Base-by-base conservation (phyloP, 1,284 basidiomycete species). In the Irpex sp. region DNA sequence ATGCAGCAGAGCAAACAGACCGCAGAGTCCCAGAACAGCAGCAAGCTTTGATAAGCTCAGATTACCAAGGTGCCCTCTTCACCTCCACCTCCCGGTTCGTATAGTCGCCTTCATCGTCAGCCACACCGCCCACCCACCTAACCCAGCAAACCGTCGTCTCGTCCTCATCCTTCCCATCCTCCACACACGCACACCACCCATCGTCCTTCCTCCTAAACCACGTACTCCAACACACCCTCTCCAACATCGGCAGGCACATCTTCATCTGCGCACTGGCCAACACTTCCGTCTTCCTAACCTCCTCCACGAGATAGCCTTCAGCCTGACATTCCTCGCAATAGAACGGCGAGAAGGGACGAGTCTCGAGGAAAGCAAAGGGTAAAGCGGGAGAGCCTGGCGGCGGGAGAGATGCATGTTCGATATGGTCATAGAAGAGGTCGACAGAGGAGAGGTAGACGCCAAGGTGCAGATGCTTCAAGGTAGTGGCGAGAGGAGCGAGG, bases 361-460 rank as follows among this genome's bases (percentile, higher is more conserved):
- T 63, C 4, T 62, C 54, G 2, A 57, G 43, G 56, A 65, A 64
- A 51, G 65, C 61, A 69, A 65, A 81, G 78, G 65, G 58, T 68
- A 63, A 80, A 78, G n/a, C 78, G 76, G 49, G 73, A 66, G 15
- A 77, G 76, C 68, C 65, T 60, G 80, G 21, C 4, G 72, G n/a
- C 81, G 76, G 11, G 69, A 54, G 57, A 51, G 47, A 53, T 4
- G 58, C 58, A 17, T 83, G 79, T 11, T 72, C 70, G 64, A 84
- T 72, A 60, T 85, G 83, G 7, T 73, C 67, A 65, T 75, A 72
- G 39, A 84, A 67, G 57, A 83, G 71, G 21, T 75, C 74, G 58
- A 78, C 76, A 58, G 78, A 75, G 0, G 85, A 86, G n/a, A 87
- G 80, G 66, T 82, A 84, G 62, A 87, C 73, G 0, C 88, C 88